These are phyloP conservation scores for Erodium moschatum DNA, from an alignment of 441 rosid genomes.

Conservation along the genomic window DNA sequence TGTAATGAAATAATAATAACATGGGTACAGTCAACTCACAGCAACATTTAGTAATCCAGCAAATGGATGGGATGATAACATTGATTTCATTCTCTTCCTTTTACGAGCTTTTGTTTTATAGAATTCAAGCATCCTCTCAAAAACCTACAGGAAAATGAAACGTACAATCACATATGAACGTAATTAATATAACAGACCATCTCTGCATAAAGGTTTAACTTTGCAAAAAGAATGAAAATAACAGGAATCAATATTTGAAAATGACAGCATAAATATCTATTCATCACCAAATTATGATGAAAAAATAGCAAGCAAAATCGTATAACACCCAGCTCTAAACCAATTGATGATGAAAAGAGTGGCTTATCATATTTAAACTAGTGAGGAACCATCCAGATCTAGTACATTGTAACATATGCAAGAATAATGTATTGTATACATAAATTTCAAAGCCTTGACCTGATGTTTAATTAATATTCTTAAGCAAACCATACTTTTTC, in stretches of 20 bases:
- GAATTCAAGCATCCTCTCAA: conserved; percentile 57
- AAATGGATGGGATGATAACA: conserved; percentile 49
- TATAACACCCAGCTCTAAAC: too few species aligned
- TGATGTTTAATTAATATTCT: too few species aligned
- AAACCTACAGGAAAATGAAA: conserved; percentile 42
- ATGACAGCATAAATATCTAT: neutral
- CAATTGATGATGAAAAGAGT: too few species aligned
- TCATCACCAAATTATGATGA: conserved; percentile 1
- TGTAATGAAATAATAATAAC: neutral
- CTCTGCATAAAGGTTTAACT: neutral
- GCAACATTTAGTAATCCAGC: conserved; percentile 80
- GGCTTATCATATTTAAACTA: too few species aligned
- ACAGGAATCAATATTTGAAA: neutral
- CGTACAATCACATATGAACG: neutral
- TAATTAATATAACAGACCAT: conserved; percentile 13
- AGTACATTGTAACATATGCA: too few species aligned
- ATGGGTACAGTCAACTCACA: conserved; percentile 47
- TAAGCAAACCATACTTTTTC: too few species aligned
- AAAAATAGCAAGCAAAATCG: too few species aligned
- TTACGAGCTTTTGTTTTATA: conserved; percentile 31
- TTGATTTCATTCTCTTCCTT: conserved; percentile 34
- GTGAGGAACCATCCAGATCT: too few species aligned
- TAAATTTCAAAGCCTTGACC: too few species aligned
- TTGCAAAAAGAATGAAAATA: neutral
- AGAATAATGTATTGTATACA: too few species aligned